Conservation (phyloP, 345 rosid genomes). For the Eutrema japonicum region DNA sequence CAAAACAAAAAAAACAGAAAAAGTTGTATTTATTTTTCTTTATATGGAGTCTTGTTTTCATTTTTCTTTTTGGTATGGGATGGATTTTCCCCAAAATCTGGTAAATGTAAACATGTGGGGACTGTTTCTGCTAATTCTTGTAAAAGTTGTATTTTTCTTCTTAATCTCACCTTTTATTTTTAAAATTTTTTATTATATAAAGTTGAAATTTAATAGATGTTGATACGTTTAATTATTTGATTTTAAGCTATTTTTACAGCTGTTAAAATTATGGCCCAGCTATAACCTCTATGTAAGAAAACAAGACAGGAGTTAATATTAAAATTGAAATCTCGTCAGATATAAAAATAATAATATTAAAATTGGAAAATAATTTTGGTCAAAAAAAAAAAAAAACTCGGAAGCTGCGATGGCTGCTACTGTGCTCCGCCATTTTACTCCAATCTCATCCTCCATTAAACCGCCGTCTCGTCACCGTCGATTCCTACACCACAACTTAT, state of each 20-base stretch:
- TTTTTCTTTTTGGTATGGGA: constrained; percentile 8
- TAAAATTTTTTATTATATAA: too few species aligned
- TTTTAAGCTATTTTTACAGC: too few species aligned
- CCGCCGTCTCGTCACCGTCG: constrained; percentile 34
- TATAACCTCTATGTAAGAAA: too few species aligned
- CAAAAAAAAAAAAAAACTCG: not conserved
- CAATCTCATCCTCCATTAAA: constrained; percentile 38
- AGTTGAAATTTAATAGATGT: too few species aligned
- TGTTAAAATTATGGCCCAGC: too few species aligned
- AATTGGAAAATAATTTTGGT: too few species aligned
- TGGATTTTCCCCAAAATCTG: constrained; percentile 37
- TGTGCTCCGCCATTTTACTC: constrained; percentile 37
- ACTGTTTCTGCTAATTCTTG: constrained; percentile 38
- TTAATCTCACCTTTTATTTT: not conserved
- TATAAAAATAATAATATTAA: too few species aligned
- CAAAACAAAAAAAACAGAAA: constrained; percentile 4
- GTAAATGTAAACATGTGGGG: constrained; percentile 39
- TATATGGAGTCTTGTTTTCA: not conserved
- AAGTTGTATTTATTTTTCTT: too few species aligned
- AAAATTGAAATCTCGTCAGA: too few species aligned
- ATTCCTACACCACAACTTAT: constrained; percentile 24
- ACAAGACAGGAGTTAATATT: too few species aligned
- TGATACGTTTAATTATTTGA: too few species aligned
- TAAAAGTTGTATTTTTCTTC: constrained; percentile 7
- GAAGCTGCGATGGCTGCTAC: constrained; percentile 41